Conservation (phyloP, 1,284 basidiomycete species). For the Rhodotorula sp. region DNA sequence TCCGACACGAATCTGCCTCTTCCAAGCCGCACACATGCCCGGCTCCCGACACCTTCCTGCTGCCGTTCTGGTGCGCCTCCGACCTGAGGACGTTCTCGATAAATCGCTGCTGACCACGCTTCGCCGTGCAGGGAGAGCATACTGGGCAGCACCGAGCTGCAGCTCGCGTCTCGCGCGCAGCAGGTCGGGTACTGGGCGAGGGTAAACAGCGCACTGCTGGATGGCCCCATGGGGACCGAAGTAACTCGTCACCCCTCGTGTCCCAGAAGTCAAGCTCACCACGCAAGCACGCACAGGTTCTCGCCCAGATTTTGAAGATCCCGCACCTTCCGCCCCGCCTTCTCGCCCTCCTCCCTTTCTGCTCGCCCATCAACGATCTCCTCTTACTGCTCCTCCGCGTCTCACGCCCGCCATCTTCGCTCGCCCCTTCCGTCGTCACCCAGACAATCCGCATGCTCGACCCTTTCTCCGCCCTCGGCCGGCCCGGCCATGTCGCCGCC, state of each 20-base stretch:
- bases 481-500: constrained; percentile 81
- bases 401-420: constrained; percentile 74
- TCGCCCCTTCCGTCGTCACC: constrained; percentile 53
- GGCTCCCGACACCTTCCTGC: constrained; percentile 18
- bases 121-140: constrained; percentile 86
- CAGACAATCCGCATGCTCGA: constrained; percentile 79
- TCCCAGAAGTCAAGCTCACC: constrained; percentile 25
- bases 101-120: constrained; percentile 49
- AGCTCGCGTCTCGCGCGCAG: constrained; percentile 40
- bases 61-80: constrained; percentile 34
- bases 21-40: constrained; percentile 30
- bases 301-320: constrained; percentile 82
- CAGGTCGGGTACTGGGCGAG: constrained; percentile 46
- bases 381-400: constrained; percentile 88
- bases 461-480: constrained; percentile 71
- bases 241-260: constrained; percentile 39
- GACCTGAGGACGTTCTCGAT: no score
- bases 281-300: constrained; percentile 63
- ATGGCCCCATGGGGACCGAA: constrained; percentile 43
- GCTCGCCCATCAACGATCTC: constrained; percentile 82
- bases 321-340: constrained; percentile 81
- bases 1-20: constrained; percentile 61
- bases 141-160: constrained; percentile 65
- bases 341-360: constrained; percentile 70
- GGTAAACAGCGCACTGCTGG: constrained; percentile 48